Base-by-base conservation (phyloP, 225 moss, liverwort and hornwort species). In the Marchantia polymorpha region DNA sequence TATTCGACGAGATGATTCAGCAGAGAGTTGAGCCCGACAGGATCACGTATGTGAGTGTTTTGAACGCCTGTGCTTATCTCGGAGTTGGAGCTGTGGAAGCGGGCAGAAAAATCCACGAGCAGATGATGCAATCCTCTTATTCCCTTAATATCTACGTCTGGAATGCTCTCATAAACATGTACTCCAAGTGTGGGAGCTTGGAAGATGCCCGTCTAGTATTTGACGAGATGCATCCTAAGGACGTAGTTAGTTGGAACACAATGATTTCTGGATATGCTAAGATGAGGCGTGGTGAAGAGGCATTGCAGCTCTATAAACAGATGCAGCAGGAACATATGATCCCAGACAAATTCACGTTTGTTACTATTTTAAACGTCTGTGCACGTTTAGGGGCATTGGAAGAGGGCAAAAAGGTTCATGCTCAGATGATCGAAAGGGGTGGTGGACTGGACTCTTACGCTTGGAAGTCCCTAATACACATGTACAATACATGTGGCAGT, bases 161-260 rank as follows among this genome's bases (percentile, higher is more conserved):
- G 67, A 78, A 68, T 66, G 49, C 77, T 20, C 77, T 78, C 0
- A 66, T 78, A 65, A 53, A 78, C 67, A 78, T 78, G 77, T 78
- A 78, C 50, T 65, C 39, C 3, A 78, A 78, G 51, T 78, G 77
- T 12, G 77, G 77, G 67, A 78, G 77, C 27, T 25, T 78, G 67
- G 65, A 52, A 8, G 77, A 78, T 19, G 77, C 77, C 29, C 64
- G 77, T 22, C 19, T 31, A 64, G 77, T 66, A 22, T 78, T 78
- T 54, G 51, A 54, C 65, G 27, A 0, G 0, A 78, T 66, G 77
- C 26, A 52, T 78, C 51, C 77, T 0, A 65, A 53, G n/a, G 67
- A 78, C 26, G 64, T 68, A 15, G 77, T 78, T 12, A 64, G 51
- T 19, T 78, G 77, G 77, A 78, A 78, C 77, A 67, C 77, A 25